A percentile compares a stretch with the other conserved stretches of the same genome.
phyloP scores from a whole-genome alignment of 1,139 yeast species.

The Scheffersomyces illinoinensis region DNA sequence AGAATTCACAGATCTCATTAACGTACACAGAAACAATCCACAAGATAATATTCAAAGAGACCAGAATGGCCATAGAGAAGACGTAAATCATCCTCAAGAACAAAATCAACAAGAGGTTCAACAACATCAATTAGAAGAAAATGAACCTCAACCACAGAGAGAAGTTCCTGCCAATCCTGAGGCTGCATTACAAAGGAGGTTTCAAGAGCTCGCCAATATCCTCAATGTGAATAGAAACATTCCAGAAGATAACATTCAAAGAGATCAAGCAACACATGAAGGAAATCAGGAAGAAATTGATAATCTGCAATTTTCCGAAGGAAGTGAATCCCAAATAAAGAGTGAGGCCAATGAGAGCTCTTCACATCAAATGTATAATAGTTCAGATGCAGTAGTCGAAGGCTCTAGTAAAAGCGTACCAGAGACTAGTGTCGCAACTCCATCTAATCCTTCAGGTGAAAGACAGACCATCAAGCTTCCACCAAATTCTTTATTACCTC shows the following conservation, averaged over 20 bases:
- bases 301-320: background rate
- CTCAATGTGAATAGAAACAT: background rate
- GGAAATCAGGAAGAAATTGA: background rate
- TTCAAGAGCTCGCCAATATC: slow-evolving; percentile 7
- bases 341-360: background rate
- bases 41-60: background rate
- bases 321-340: background rate
- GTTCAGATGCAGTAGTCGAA: background rate
- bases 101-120: background rate
- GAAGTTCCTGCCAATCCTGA: slow-evolving; percentile 7
- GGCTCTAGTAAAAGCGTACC: background rate
- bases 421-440: background rate
- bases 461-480: background rate
- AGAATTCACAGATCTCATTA: slow-evolving; percentile 7
- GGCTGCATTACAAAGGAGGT: slow-evolving; percentile 6
- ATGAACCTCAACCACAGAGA: slow-evolving; percentile 3
- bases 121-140: slow-evolving; percentile 2
- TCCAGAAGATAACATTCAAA: background rate
- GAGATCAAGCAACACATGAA: background rate
- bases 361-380: background rate
- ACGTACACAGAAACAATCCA: background rate
- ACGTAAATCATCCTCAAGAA: background rate
- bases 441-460: background rate
- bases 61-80: background rate
- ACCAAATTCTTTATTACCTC: slow-evolving; percentile 4